phyloP scores from a whole-genome alignment of 2,329 filamentous ascomycete species.

The Cercospora brassicicola region DNA sequence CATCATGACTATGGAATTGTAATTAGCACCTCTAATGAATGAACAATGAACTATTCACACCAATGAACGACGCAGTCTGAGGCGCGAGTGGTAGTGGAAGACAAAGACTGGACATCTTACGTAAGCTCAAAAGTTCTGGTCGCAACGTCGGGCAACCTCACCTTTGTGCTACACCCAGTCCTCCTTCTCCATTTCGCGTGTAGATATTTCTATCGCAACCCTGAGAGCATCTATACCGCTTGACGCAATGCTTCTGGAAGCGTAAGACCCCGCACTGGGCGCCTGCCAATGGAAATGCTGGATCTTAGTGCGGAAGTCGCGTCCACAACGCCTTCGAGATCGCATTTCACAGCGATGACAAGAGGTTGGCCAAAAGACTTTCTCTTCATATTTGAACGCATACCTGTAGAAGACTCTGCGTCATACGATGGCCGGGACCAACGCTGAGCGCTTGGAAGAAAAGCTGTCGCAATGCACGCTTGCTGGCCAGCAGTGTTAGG shows the following conservation, averaged over 20 bases:
- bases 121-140: neutral
- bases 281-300: neutral
- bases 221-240: neutral
- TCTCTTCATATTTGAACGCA: neutral
- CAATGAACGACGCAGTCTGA: neutral
- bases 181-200: neutral
- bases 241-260: neutral
- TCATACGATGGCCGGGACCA: neutral
- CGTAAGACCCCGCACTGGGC: neutral
- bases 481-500: neutral
- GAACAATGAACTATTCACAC: neutral
- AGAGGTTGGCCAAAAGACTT: neutral
- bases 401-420: neutral
- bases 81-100: neutral
- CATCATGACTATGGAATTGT: neutral
- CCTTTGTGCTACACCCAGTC: neutral
- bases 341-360: neutral
- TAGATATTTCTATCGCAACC: neutral
- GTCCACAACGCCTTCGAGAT: neutral
- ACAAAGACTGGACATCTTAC: neutral
- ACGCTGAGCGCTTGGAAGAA: neutral
- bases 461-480: neutral
- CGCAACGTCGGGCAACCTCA: neutral
- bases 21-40: neutral
- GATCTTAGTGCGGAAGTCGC: neutral